These are phyloP conservation scores for Eragrostis tef DNA, from an alignment of 202 grass and related monocot genomes.

Conservation along the genomic window DNA sequence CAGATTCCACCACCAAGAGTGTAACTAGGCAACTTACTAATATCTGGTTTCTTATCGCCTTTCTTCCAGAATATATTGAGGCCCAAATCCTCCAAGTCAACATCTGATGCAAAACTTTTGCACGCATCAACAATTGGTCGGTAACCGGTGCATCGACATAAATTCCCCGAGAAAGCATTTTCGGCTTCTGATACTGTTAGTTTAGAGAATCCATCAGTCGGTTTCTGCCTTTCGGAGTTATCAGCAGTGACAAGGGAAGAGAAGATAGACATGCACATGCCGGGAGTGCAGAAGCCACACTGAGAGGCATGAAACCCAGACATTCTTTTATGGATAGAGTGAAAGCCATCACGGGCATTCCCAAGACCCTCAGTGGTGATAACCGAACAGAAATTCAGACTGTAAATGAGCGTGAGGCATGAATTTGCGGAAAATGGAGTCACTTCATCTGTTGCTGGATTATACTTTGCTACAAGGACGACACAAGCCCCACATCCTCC, in stretches of 20 bases:
- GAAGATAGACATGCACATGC: slow-evolving; percentile 95
- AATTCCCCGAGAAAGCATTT: slow-evolving; percentile 64
- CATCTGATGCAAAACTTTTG: slow-evolving; percentile 82
- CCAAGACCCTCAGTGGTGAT: slow-evolving; percentile 76
- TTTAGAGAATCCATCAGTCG: slow-evolving; percentile 66
- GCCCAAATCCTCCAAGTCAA: slow-evolving; percentile 80
- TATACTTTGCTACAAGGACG: slow-evolving; percentile 64
- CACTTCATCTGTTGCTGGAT: slow-evolving; percentile 56
- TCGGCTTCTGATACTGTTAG: slow-evolving; percentile 57
- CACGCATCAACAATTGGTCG: slow-evolving; percentile 66
- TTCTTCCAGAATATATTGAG: slow-evolving; percentile 82
- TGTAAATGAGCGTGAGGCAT: slow-evolving; percentile 71
- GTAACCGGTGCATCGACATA: slow-evolving; percentile 84
- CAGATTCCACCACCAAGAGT: slow-evolving; percentile 45
- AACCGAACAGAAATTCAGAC: slow-evolving; percentile 67
- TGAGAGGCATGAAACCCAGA: slow-evolving; percentile 79
- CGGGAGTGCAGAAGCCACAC: slow-evolving; percentile 86
- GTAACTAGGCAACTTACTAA: slow-evolving; percentile 57
- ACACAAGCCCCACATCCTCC: slow-evolving; percentile 84
- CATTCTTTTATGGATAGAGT: slow-evolving; percentile 68
- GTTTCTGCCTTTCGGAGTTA: slow-evolving; percentile 43
- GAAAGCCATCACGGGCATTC: slow-evolving; percentile 61
- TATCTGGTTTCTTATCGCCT: slow-evolving; percentile 44
- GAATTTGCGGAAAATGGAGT: slow-evolving; percentile 60
- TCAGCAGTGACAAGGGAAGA: slow-evolving; percentile 72